phyloP scores from a whole-genome alignment of 2,329 filamentous ascomycete genomes.

The Fusarium goolgardi region DNA sequence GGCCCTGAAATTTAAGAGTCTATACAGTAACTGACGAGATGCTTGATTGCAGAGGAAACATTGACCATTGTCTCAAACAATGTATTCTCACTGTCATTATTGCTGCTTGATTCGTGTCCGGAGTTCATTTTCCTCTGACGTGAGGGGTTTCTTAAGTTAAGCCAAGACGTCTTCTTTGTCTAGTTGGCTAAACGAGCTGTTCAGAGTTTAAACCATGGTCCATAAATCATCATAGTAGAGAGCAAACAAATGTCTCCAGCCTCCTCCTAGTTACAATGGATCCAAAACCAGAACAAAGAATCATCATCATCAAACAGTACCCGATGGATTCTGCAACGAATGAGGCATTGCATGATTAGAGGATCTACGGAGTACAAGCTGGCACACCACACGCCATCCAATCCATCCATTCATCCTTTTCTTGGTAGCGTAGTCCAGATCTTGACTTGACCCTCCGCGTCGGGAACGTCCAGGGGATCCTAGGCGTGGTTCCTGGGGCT shows the following conservation, averaged over 20 bases:
- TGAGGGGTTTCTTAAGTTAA: conserved; percentile 32
- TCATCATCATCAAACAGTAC: conserved; percentile 8
- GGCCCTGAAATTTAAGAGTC: conserved; percentile 22
- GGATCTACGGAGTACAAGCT: conserved; percentile 39
- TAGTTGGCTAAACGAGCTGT: conserved; percentile 9
- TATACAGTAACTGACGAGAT: neutral
- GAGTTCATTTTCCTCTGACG: conserved; percentile 35
- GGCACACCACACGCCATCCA: conserved; percentile 37
- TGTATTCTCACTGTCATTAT: neutral
- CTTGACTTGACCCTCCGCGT: conserved; percentile 42
- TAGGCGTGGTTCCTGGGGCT: conserved; percentile 46
- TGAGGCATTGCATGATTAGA: conserved; percentile 24
- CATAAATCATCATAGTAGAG: conserved; percentile 9
- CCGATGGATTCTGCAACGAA: conserved; percentile 16
- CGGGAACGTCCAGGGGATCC: conserved; percentile 44
- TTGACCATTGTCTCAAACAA: conserved; percentile 9
- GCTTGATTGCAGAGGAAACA: conserved; percentile 10
- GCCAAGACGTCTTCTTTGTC: conserved; percentile 17
- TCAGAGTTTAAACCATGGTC: conserved; percentile 36
- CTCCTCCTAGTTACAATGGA: conserved; percentile 15
- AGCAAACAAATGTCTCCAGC: conserved; percentile 3
- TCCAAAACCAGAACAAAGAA: conserved; percentile 6
- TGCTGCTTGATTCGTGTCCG: neutral
- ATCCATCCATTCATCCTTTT: conserved; percentile 7
- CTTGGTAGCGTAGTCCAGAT: conserved; percentile 35